Base-by-base conservation (phyloP, 2,329 filamentous ascomycete genomes). In the Fusarium sp. region DNA sequence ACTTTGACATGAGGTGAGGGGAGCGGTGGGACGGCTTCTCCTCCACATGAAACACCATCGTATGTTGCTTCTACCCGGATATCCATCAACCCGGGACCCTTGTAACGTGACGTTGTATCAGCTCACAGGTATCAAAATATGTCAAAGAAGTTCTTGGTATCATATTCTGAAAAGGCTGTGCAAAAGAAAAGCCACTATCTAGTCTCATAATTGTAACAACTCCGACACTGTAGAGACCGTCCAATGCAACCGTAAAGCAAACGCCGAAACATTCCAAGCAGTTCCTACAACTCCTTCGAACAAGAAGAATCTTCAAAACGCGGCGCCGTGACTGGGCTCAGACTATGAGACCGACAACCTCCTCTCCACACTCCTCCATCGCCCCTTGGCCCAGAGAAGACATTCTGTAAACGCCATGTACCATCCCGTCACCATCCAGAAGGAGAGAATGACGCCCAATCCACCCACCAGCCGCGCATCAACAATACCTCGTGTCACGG, bases 321-420 rank as follows among this genome's bases (percentile, higher is more conserved):
- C 53, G 43, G 24, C n/a, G 27, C 20, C 16, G 40, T 43, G 41
- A 49, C 27, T 32, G 11, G 32, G 15, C 24, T 24, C 40, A 45
- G 25, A 51, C 51, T 75, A 74, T 29, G 58, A 57, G 46, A 61
- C 44, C 18, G 53, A 62, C 48, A 64, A 49, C 41, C 62, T 75
- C 38, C 75, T 77, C 54, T 78, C 77, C 12, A 71, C 76, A 10
- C 64, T 66, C 53, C 78, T 75, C 71, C 76, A 65, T 32, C 74
- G 75, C 15, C 79, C 78, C 60, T 80, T 81, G 8, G 74, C 72
- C 78, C 82, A 82, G 48, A 85, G 77, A 11, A 79, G 76, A 43
- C 79, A 76, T 70, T 86, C 83, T 16, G 82, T 85, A 51, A 86
- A 85, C 34, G 81, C 67, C 60, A 87, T 80, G 59, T 86, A 87